Evolutionary conservation across 805 yeast species (phyloP).

Genomic region (Candida qinlingensis): DNA sequence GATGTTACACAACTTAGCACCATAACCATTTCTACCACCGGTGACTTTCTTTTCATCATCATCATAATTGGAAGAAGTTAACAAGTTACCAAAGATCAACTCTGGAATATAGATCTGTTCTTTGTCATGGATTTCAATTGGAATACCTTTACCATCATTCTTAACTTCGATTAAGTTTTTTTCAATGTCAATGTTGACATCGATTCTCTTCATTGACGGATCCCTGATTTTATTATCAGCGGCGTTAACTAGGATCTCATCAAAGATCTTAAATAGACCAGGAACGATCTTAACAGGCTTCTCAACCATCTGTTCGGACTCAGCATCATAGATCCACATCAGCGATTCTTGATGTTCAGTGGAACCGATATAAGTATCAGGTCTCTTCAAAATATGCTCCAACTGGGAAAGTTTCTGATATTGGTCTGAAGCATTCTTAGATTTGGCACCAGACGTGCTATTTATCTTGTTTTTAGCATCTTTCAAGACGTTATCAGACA

Average conservation of each 20-base stretch:
- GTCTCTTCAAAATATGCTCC: constrained; percentile 94
- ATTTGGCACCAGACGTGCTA: constrained; percentile 9
- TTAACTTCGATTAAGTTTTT: constrained; percentile 69
- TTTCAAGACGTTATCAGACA: constrained; percentile 3
- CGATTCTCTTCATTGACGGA: constrained; percentile 79
- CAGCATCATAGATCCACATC: constrained; percentile 83
- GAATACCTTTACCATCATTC: constrained; percentile 95
- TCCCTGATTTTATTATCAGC: constrained; percentile 98
- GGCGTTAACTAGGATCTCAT: constrained; percentile 94
- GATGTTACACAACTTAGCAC: constrained; percentile 95
- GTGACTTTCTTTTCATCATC: constrained; percentile 93
- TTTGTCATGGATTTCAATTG: constrained; percentile 86
- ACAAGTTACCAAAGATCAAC: constrained; percentile 88
- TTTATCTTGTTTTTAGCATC: constrained; percentile 9
- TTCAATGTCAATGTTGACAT: constrained; percentile 76
- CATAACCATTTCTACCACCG: constrained; percentile 98
- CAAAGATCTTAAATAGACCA: constrained; percentile 92
- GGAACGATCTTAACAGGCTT: constrained; percentile 79
- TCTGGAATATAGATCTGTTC: constrained; percentile 94
- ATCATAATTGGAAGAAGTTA: constrained; percentile 94
- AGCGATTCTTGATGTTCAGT: constrained; percentile 74
- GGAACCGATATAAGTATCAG: constrained; percentile 96
- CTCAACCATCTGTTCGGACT: constrained; percentile 51
- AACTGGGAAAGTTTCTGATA: constrained; percentile 93
- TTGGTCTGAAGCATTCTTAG: constrained; percentile 54